Evolutionary conservation across 805 yeast genomes (phyloP).

Genomic region (Komagataella phaffii): DNA sequence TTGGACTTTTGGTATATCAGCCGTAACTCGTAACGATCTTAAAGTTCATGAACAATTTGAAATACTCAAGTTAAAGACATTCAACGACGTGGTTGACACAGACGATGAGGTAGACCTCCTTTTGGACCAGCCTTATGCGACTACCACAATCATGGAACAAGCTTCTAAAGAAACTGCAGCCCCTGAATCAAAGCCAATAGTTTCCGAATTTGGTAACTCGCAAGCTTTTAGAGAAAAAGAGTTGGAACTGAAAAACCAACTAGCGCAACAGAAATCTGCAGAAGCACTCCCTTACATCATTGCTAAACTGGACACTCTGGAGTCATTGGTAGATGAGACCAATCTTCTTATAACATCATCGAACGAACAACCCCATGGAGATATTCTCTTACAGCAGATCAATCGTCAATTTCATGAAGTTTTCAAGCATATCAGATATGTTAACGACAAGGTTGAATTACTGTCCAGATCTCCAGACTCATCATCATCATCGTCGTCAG

Average conservation of each 20-base stretch:
- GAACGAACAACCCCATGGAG: neutral
- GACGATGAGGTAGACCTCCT: neutral
- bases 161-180: neutral
- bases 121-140: neutral
- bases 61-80: slow-evolving; percentile 43
- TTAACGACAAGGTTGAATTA: neutral
- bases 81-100: slow-evolving; percentile 26
- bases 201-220: neutral
- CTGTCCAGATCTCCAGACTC: neutral
- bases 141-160: neutral
- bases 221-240: slow-evolving; percentile 8
- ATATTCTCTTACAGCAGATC: neutral
- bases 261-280: neutral
- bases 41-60: slow-evolving; percentile 46
- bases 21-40: slow-evolving; percentile 22
- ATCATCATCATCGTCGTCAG: neutral
- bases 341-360: neutral
- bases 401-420: neutral
- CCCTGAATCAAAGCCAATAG: neutral
- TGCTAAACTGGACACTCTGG: neutral
- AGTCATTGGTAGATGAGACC: neutral
- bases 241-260: slow-evolving; percentile 7
- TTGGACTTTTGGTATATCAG: slow-evolving; percentile 39
- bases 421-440: neutral
- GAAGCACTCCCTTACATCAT: neutral